Evolutionary conservation across 805 yeast genomes (phyloP), one percentile per base, ranked within the genome.

Genomic region (Limtongozyma cylindracea): DNA sequence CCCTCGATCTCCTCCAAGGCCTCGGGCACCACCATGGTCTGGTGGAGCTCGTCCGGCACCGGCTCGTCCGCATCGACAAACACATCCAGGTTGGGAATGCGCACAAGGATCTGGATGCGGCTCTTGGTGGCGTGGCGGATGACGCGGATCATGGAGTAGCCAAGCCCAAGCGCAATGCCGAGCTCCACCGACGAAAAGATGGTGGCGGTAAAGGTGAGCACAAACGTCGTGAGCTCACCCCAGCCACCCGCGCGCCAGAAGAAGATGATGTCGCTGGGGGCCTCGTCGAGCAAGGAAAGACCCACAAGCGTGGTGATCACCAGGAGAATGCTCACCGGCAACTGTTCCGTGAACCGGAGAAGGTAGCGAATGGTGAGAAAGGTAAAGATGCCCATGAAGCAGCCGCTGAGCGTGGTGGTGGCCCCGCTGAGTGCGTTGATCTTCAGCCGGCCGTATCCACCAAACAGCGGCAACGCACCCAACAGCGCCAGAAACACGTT

Each of bases 381-480:
- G 0, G 94, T 70, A 4, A 69, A 50, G 3, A 61, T n/a, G 0
- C 92, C 84, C 70, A 82, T 71, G 8, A 74, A 59, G 4, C 66
- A 63, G 0, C 92, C 91, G n/a, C 88, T 61, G 6, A 13, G 5
- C 38, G 70, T 49, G 8, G 82, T 82, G 0, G 93, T 74, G 30
- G 62, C 63, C 0, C 91, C 96, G 9, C 80, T 65, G 23, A 78
- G 49, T 1, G 82, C 72, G 45, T 84, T 84, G 26, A 84, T 68
- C 35, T 74, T 80, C 10, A 92, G 72, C 34, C 96, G 58, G 2
- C 94, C 96, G 37, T 82, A 84, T 0, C 96, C 96, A 7, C 96
- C 98, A 53, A 82, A 82, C 0, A 91, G 64, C 0, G 98, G 95
- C 10, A 84, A 47, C 0, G 80, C 72, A 2, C 62, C 63, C 19